A percentile compares a stretch with the other conserved stretches of the same genome.
Conservation (phyloP, 306 rosid species). For the Albizia julibrissin region DNA sequence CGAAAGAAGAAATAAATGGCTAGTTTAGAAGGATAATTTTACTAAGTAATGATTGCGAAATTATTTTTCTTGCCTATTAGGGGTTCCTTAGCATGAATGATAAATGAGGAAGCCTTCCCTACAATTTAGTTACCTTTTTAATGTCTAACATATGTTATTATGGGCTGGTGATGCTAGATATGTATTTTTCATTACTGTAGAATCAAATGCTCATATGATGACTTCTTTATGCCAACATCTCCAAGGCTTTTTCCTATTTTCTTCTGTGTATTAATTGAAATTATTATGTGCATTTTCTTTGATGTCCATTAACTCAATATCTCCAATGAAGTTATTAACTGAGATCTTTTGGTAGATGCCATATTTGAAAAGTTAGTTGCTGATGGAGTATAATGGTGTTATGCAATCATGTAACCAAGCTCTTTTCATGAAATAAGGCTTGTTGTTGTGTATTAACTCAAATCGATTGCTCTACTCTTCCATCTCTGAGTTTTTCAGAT, state of each 20-base stretch:
- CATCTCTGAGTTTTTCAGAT: not conserved
- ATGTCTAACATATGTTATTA: not conserved
- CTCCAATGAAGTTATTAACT: not conserved
- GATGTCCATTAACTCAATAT: not conserved
- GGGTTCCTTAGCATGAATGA: not conserved
- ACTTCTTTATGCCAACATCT: not conserved
- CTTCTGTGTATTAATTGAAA: not conserved
- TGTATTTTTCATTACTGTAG: not conserved
- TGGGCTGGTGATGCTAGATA: not conserved
- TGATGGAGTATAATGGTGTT: not conserved
- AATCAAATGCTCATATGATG: not conserved
- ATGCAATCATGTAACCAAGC: not conserved
- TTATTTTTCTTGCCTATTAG: not conserved
- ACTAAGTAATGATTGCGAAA: not conserved
- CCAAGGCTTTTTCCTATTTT: not conserved
- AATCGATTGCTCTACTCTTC: not conserved
- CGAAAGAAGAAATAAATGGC: not conserved
- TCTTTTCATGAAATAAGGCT: not conserved
- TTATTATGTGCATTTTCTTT: not conserved
- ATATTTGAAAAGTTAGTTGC: not conserved
- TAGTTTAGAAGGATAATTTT: not conserved
- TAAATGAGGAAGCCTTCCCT: not conserved
- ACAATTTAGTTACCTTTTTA: not conserved
- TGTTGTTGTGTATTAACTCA: not conserved
- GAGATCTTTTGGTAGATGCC: not conserved